phyloP scores from a whole-genome alignment of 805 yeast species.

The Metschnikowia vanudenii region DNA sequence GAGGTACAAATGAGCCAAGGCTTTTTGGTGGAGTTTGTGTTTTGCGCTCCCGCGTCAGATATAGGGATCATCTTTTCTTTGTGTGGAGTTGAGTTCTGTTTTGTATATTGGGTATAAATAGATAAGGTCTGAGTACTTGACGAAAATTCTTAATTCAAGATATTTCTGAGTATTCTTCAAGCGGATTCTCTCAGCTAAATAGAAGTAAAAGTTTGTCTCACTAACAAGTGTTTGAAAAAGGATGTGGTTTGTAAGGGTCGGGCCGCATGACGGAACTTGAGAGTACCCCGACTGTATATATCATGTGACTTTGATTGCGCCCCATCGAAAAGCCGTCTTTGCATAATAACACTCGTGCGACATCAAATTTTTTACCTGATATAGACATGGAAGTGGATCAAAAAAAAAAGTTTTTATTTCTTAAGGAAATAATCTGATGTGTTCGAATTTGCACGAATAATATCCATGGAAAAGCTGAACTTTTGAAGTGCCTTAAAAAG shows the following conservation, averaged over 20 bases:
- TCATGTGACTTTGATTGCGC: conserved; percentile 8
- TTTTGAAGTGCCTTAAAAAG: too few species aligned
- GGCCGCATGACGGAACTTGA: not conserved
- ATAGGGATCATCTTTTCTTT: not conserved
- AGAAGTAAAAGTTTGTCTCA: not conserved
- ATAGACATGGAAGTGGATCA: too few species aligned
- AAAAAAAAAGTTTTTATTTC: not conserved
- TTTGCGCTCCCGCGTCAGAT: not conserved
- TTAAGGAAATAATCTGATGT: too few species aligned
- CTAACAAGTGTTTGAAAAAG: not conserved
- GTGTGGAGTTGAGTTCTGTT: not conserved
- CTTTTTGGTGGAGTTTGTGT: not conserved
- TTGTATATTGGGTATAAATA: not conserved
- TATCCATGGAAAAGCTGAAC: too few species aligned
- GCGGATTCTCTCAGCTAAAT: not conserved
- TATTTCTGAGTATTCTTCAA: not conserved
- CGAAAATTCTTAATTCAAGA: too few species aligned
- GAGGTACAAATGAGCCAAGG: conserved; percentile 1
- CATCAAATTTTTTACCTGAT: too few species aligned
- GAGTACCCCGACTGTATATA: not conserved
- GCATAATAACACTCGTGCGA: not conserved
- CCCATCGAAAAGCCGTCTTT: not conserved
- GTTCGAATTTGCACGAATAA: too few species aligned
- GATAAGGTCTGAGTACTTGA: not conserved
- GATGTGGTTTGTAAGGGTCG: not conserved